Conservation (phyloP, 306 rosid species). For the Corylus avellana region DNA sequence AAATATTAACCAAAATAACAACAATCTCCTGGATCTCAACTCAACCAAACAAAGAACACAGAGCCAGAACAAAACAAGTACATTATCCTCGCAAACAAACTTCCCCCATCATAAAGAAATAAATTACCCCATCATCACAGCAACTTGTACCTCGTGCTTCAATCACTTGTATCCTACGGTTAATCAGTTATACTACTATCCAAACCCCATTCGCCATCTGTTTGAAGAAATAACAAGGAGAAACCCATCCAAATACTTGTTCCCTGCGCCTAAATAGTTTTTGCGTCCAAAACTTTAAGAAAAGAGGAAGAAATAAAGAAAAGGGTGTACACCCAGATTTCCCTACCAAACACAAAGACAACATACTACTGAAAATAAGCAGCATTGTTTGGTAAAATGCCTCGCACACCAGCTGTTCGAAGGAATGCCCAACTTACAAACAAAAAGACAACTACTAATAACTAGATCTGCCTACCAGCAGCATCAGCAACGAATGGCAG, state of each 20-base stretch:
- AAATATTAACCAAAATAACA: too few species aligned
- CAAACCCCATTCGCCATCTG: background rate
- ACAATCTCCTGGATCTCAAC: too few species aligned
- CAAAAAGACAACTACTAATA: background rate
- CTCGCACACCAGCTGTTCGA: background rate
- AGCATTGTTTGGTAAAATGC: background rate
- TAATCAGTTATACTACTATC: too few species aligned
- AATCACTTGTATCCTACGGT: too few species aligned
- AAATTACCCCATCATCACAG: background rate
- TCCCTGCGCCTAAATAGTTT: background rate
- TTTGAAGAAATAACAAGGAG: too few species aligned
- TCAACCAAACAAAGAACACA: too few species aligned
- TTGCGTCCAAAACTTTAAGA: background rate
- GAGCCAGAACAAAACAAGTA: too few species aligned
- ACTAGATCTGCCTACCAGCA: constrained; percentile 69
- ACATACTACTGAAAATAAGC: background rate
- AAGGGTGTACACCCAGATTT: background rate
- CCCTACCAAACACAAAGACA: background rate
- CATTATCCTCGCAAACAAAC: background rate
- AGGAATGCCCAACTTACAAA: background rate
- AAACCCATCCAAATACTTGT: background rate
- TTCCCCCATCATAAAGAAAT: background rate
- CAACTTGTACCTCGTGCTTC: background rate
- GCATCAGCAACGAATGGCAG: constrained; percentile 92
- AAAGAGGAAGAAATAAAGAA: background rate